Percentiles rank a stretch among this genome's conserved stretches.
These are phyloP conservation scores for Euphorbia peplus DNA, from an alignment of 345 rosid genomes.

Conservation along the genomic window DNA sequence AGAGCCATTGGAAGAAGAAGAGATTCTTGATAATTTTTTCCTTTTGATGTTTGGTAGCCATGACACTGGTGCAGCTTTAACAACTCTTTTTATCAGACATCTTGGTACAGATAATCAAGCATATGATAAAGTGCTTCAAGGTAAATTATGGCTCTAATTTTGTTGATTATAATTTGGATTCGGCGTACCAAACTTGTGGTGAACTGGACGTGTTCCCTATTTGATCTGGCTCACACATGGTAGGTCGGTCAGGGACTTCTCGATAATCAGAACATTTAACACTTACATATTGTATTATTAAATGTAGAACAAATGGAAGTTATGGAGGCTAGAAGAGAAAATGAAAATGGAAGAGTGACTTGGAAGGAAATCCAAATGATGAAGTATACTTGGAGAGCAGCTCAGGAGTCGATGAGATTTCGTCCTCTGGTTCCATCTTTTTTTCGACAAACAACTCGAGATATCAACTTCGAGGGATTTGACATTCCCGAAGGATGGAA, in stretches of 20 bases:
- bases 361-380: conserved; percentile 1
- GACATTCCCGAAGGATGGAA: not conserved
- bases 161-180: no score
- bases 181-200: no score
- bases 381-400: not conserved
- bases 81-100: conserved; percentile 7
- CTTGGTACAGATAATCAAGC: conserved; percentile 6
- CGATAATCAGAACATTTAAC: no score
- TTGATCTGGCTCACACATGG: no score
- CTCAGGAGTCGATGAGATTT: not conserved
- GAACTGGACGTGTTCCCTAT: no score
- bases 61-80: conserved; percentile 12
- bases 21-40: conserved; percentile 15
- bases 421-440: not conserved
- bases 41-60: conserved; percentile 24
- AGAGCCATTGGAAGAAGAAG: conserved; percentile 18
- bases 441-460: not conserved
- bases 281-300: no score
- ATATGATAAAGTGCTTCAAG: conserved; percentile 19
- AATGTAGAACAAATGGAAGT: no score
- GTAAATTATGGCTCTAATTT: no score
- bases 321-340: no score
- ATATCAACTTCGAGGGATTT: not conserved
- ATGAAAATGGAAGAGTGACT: not conserved
- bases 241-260: no score